phyloP scores from a whole-genome alignment of 2,329 filamentous ascomycete genomes.

The Chaetomiaceae sp. region DNA sequence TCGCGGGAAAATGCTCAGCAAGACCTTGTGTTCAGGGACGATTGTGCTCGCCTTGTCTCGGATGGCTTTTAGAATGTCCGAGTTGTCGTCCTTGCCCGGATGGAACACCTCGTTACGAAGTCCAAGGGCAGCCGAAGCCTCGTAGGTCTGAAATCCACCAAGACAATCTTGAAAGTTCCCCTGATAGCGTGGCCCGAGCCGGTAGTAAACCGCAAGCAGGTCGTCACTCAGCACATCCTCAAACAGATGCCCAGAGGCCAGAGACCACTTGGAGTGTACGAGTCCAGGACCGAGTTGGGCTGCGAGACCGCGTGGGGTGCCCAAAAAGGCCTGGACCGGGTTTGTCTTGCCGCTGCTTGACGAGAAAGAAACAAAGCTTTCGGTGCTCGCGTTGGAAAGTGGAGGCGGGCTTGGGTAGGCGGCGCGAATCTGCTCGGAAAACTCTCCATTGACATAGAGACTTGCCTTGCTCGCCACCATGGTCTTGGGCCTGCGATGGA shows the following conservation, averaged over 20 bases:
- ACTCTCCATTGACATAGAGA: constrained; percentile 88
- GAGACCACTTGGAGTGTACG: constrained; percentile 76
- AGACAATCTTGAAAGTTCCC: constrained; percentile 97
- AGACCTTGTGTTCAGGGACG: constrained; percentile 72
- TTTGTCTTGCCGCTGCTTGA: constrained; percentile 53
- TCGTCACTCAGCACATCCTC: constrained; percentile 87
- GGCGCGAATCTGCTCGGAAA: constrained; percentile 85
- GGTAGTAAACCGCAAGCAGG: constrained; percentile 82
- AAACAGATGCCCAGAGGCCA: constrained; percentile 85
- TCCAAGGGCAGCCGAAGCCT: constrained; percentile 84
- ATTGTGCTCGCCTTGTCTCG: constrained; percentile 77
- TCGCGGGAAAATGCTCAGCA: constrained; percentile 78
- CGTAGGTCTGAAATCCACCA: constrained; percentile 93
- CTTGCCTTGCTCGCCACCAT: constrained; percentile 75
- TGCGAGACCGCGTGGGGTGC: constrained; percentile 85
- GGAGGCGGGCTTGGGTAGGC: constrained; percentile 78
- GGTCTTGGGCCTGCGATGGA: constrained; percentile 74
- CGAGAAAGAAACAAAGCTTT: constrained; percentile 66
- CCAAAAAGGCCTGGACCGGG: constrained; percentile 85
- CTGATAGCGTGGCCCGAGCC: constrained; percentile 83
- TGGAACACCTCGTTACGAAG: constrained; percentile 87
- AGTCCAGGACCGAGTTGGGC: constrained; percentile 67
- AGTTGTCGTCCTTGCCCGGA: constrained; percentile 82
- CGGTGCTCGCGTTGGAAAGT: constrained; percentile 54
- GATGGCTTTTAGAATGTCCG: constrained; percentile 86